These are phyloP conservation scores for Bauhinia variegata DNA, from an alignment of 306 rosid genomes.

Conservation along the genomic window DNA sequence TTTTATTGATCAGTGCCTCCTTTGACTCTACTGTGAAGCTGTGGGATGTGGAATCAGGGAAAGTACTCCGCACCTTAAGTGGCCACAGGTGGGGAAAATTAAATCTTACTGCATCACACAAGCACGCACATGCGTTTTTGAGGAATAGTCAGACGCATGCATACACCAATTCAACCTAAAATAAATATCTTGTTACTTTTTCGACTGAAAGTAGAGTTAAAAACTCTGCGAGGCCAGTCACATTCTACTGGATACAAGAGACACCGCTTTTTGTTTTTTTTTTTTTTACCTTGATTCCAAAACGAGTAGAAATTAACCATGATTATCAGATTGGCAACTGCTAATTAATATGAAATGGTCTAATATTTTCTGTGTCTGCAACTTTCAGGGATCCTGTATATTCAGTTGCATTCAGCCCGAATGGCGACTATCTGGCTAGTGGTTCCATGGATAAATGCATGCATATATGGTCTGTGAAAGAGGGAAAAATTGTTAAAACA, in stretches of 20 bases:
- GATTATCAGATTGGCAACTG: neutral
- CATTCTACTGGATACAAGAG: conserved; percentile 5
- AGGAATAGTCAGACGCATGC: conserved; percentile 3
- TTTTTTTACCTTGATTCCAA: neutral
- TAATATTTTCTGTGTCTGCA: conserved; percentile 4
- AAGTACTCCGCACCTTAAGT: conserved; percentile 50
- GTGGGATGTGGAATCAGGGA: conserved; percentile 70
- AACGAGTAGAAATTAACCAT: neutral
- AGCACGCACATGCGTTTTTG: neutral
- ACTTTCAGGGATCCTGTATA: conserved; percentile 79
- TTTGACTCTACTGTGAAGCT: conserved; percentile 65
- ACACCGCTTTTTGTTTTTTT: neutral
- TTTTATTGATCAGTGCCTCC: conserved; percentile 50
- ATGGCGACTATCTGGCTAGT: conserved; percentile 89
- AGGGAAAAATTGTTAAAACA: conserved; percentile 83
- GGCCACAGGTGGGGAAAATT: conserved; percentile 58
- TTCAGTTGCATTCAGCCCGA: conserved; percentile 92
- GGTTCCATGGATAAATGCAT: conserved; percentile 87
- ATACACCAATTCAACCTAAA: neutral
- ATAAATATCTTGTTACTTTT: neutral
- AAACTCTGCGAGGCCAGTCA: neutral
- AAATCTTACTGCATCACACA: conserved; percentile 8
- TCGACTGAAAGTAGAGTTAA: neutral
- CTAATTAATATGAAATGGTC: conserved; percentile 13
- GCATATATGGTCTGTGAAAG: conserved; percentile 91